Base-by-base conservation (phyloP, 257 asterid species). In the Ilex asprella region DNA sequence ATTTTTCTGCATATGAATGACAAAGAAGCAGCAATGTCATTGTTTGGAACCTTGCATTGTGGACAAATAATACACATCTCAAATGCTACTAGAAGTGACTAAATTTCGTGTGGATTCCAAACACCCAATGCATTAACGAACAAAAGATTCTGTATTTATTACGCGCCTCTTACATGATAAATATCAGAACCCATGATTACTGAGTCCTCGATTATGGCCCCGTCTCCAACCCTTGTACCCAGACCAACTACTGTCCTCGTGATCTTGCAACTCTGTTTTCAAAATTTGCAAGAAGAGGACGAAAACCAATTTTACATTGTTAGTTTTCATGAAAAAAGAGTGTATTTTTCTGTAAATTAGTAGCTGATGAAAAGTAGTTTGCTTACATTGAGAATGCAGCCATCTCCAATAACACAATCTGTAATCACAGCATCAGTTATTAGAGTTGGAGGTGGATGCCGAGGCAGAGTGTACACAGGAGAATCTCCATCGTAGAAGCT, bases 401-500 rank as follows among this genome's bases (percentile, higher is more conserved):
- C 95, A 27, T 83, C 92, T 64, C 95, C 97, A 3, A 90, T 78
- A 66, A 83, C 72, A 39, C 92, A 90, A 55, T 87, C 91, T 13
- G 82, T 73, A 60, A 90, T 85, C 50, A 72, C 79, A n/a, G 95
- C 95, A 72, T 85, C 86, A 0, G 84, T 58, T 60, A 87, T 77
- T 43, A 77, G 85, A 62, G 90, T 87, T n/a, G 97, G 97, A 83
- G 97, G 97, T 60, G 82, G 79, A 76, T 75, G 84, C 7, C 95
- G 90, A 12, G 97, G 95, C 73, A 87, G 78, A 56, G 97, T 90
- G 78, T 87, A 85, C 0, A 90, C 70, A 6, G 95, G 97, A 55
- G 72, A 76, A 58, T 75, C 76, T 68, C 74, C 78, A 59, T 83
- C 92, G 8, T 78, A 74, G 79, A 88, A 84, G 67, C 93, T 82